A percentile compares a stretch with the other conserved stretches of the same genome.
These are phyloP conservation scores for Phalaenopsis aphrodite DNA, from an alignment of 106 monocot species.

Conservation along the genomic window DNA sequence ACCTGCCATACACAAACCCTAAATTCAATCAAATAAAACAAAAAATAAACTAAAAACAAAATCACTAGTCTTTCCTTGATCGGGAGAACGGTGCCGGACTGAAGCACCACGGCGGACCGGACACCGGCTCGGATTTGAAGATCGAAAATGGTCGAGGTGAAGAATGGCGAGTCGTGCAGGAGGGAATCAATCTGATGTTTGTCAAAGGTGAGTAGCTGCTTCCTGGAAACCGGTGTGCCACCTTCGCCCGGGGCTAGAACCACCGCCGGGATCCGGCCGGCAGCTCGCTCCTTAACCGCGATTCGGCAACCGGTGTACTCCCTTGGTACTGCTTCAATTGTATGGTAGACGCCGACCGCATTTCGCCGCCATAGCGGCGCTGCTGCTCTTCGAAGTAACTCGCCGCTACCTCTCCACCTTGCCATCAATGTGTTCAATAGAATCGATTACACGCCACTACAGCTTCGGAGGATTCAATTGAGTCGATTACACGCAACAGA, in stretches of 20 bases:
- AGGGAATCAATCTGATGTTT: conserved; percentile 55
- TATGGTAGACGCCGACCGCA: conserved; percentile 28
- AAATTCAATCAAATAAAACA: not conserved
- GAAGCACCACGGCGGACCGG: conserved; percentile 56
- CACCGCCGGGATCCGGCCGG: conserved; percentile 66
- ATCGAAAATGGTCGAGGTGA: conserved; percentile 62
- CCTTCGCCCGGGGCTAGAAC: conserved; percentile 30
- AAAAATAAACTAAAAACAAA: not conserved
- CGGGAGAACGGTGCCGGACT: conserved; percentile 70
- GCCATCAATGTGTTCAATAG: not conserved
- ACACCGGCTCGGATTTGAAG: conserved; percentile 69
- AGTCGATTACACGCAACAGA: no score
- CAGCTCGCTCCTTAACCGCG: conserved; percentile 55
- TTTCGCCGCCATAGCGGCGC: not conserved
- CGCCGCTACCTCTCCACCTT: conserved; percentile 1
- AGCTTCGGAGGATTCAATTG: no score
- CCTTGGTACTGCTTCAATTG: conserved; percentile 82
- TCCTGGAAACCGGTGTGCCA: conserved; percentile 19
- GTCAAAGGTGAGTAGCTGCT: conserved; percentile 57
- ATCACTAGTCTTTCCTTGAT: conserved; percentile 31
- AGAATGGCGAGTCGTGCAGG: conserved; percentile 47
- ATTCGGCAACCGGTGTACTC: conserved; percentile 50
- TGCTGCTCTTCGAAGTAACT: not conserved
- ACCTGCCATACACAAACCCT: conserved; percentile 30
- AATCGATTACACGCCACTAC: no score